Evolutionary conservation across 768 basidiomycete species (phyloP), one percentile per base, ranked within the genome.

Genomic region (Boletus pseudo-olivaceus): DNA sequence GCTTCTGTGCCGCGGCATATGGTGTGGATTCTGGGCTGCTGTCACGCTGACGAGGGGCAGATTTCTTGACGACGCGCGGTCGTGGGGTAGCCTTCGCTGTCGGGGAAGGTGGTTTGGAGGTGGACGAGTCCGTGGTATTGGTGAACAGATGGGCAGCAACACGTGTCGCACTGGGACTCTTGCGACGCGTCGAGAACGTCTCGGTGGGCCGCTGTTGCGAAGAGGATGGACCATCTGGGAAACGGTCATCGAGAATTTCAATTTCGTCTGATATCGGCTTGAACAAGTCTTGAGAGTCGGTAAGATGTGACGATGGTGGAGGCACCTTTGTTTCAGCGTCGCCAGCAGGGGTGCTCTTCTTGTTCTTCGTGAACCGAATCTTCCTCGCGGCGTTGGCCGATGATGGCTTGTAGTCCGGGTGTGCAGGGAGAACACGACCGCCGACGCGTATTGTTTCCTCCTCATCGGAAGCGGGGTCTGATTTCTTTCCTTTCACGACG

Each of bases 301-400:
- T 14, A 1, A 59, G 33, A 17, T 66, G 70, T 7, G 62, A 70
- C 0, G 70, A 54, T 0, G 53, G 57, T 12, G 70, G 63, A 6
- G 53, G 57, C 3, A 12, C 26, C 5, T 64, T 62, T 23, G 26
- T 11, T 1, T 27, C 6, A 14, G 30, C 8, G 9, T 62, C 56
- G 1, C 5, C 32, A 27, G 41, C 11, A 51, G 49, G 33, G 2
- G 15, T 32, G 17, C 23, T 50, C 29, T 58, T 62, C 53, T 68
- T 65, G 41, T 41, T 75, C 26, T 64, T 76, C 62, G 63, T 78
- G 75, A 78, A 55, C 68, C 74, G 59, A 23, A 72, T 44, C 0
- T 0, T 1, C 56, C 60, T 64, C 12, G 58, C 0, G 3, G 15
- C n/a, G 10, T 20, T 6, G 2, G 2, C 4, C 2, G 62, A 53